Evolutionary conservation across 2,329 filamentous ascomycete species (phyloP).

Genomic region (Trichoderma sp.): DNA sequence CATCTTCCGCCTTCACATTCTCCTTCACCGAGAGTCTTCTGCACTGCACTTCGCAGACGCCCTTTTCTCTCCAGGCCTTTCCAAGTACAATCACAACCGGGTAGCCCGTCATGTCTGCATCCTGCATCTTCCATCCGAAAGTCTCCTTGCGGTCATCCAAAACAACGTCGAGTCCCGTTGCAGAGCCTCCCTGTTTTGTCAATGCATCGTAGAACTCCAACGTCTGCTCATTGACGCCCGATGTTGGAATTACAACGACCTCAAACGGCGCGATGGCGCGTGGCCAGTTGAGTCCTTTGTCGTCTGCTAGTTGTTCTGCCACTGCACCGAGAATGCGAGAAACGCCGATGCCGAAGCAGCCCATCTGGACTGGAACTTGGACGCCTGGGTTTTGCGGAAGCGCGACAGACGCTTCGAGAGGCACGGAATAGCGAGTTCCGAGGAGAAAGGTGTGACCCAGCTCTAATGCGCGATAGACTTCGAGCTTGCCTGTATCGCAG

Average conservation of each 20-base stretch:
- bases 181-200: conserved; percentile 22
- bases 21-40: conserved; percentile 61
- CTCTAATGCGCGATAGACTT: conserved; percentile 73
- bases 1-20: conserved; percentile 47
- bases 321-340: conserved; percentile 86
- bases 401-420: conserved; percentile 63
- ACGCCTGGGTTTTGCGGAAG: conserved; percentile 29
- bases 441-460: conserved; percentile 94
- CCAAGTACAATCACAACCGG: conserved; percentile 80
- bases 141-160: conserved; percentile 69
- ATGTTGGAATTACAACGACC: conserved; percentile 60
- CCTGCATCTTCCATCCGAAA: conserved; percentile 81
- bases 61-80: conserved; percentile 58
- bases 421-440: conserved; percentile 79
- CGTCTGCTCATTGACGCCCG: conserved; percentile 46
- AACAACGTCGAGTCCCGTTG: conserved; percentile 55
- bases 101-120: conserved; percentile 87
- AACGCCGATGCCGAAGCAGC: conserved; percentile 92
- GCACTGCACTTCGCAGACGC: conserved; percentile 75
- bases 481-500: conserved; percentile 62
- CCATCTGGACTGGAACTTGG: conserved; percentile 74
- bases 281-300: conserved; percentile 82
- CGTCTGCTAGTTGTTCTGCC: conserved; percentile 70
- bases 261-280: conserved; percentile 81
- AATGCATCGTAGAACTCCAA: conserved; percentile 63